Evolutionary conservation across 2,329 filamentous ascomycete species (phyloP).

Genomic region (Dendryphion nanum): DNA sequence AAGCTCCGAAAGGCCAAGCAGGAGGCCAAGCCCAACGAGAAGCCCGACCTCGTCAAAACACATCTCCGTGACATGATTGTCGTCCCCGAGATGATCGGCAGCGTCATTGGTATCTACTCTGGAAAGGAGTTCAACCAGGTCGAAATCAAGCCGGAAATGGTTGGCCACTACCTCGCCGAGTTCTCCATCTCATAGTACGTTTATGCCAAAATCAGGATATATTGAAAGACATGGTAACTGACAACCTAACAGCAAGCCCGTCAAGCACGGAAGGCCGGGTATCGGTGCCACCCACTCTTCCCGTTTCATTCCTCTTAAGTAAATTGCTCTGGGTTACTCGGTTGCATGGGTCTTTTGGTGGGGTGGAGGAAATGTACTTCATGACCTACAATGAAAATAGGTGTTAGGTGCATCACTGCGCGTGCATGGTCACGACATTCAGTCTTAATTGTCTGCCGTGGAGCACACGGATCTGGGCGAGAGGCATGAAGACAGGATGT

Average conservation of each 20-base stretch:
- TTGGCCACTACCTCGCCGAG: conserved; percentile 98
- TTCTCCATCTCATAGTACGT: conserved; percentile 99
- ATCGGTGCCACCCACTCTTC: conserved; percentile 99
- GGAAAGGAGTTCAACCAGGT: conserved; percentile 99
- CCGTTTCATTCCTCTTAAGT: conserved; percentile 99
- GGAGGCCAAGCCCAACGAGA: conserved; percentile 78
- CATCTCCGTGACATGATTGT: conserved; percentile 99
- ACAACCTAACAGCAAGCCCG: conserved; percentile 74
- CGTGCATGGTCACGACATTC: conserved; percentile 7
- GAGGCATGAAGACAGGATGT: conserved; percentile 4
- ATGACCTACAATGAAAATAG: conserved; percentile 40
- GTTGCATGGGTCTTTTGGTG: conserved; percentile 41
- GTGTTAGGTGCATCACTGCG: conserved; percentile 38
- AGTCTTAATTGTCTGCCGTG: conserved; percentile 25
- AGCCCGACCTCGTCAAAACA: conserved; percentile 98
- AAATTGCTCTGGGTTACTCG: conserved; percentile 49
- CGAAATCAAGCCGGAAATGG: conserved; percentile 99
- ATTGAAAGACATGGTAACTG: conserved; percentile 34
- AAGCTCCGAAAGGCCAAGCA: conserved; percentile 90
- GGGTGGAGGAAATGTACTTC: conserved; percentile 38
- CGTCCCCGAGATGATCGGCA: conserved; percentile 99
- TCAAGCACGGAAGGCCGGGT: conserved; percentile 99
- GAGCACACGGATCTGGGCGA: conserved; percentile 20
- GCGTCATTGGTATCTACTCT: conserved; percentile 98
- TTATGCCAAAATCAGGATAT: background rate